Evolutionary conservation across 805 yeast genomes (phyloP), one percentile per base, ranked within the genome.

Genomic region (Soucietia sequanensis): DNA sequence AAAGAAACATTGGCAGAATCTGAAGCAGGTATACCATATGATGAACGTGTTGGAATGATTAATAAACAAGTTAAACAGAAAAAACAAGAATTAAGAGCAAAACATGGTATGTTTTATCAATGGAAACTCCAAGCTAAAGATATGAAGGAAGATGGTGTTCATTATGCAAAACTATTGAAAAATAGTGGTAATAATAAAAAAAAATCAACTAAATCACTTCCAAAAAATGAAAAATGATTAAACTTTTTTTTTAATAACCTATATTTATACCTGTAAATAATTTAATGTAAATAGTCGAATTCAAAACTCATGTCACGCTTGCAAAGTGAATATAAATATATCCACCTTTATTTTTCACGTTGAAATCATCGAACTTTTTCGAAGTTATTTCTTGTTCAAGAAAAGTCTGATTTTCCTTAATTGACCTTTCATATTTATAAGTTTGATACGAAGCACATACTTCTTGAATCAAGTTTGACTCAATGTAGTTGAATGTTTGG

Each of bases 1-100:
- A 81, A 84, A 51, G 93, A 85, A 52, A 60, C 84, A 1, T 54
- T 85, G n/a, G 82, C 80, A 12, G 81, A 76, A 39, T 90, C 93
- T 3, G 91, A 85, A 55, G 76, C 73, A 31, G 88, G 86, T 8
- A 58, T 80, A 38, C 74, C 79, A 11, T 70, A 80, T 52, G 82
- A 81, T 52, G 81, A 74, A 48, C 72, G 76, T 56, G 56, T 75
- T 47, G 75, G 76, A 32, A 61, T 75, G 23, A 62, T 72, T 44
- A 58, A 65, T 56, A 58, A 70, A 24, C 68, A 72, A 44, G 69
- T 70, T 30, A 68, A 71, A 46, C 66, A 68, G 54, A 69, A 72
- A 53, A 72, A 73, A 54, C 57, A 68, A 37, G 65, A 75, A 50
- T 62, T 80, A 48, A 61, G 76, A 30, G 62, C 69, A 19, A 72